Conservation (phyloP, 164 flowering plant genomes). For the Echeveria elegans region DNA sequence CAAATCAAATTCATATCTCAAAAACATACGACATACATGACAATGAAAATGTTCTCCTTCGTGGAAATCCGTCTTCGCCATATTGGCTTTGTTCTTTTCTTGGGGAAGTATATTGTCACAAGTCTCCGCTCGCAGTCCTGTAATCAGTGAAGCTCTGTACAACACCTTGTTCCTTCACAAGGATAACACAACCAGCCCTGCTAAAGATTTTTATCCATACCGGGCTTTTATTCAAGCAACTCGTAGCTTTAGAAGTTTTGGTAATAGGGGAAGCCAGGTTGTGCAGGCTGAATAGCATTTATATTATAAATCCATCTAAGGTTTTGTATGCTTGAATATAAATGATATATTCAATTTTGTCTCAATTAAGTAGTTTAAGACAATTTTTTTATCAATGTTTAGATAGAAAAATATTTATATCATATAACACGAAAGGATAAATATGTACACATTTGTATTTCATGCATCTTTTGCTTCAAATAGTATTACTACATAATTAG, state of each 20-base stretch:
- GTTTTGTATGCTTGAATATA: too few relatives aligned
- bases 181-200: conserved; percentile 53
- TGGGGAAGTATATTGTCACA: not conserved
- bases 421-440: too few relatives aligned
- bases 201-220: conserved; percentile 49
- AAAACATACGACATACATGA: not conserved
- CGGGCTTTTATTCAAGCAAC: conserved; percentile 37
- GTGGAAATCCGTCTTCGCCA: not conserved
- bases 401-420: too few relatives aligned
- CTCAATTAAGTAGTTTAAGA: too few relatives aligned
- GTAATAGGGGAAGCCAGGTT: conserved; percentile 25
- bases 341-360: too few relatives aligned
- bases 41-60: not conserved
- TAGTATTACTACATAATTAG: too few relatives aligned
- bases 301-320: too few relatives aligned
- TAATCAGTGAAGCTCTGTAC: conserved; percentile 23
- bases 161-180: conserved; percentile 44
- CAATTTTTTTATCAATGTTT: too few relatives aligned
- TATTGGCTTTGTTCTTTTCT: not conserved
- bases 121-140: conserved; percentile 1
- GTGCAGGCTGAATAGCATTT: too few relatives aligned
- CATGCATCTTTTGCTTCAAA: too few relatives aligned
- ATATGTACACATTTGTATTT: too few relatives aligned
- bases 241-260: conserved; percentile 36
- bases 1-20: too few relatives aligned